Evolutionary conservation across 257 asterid genomes (phyloP).

Genomic region (Fraxinus pennsylvanica): DNA sequence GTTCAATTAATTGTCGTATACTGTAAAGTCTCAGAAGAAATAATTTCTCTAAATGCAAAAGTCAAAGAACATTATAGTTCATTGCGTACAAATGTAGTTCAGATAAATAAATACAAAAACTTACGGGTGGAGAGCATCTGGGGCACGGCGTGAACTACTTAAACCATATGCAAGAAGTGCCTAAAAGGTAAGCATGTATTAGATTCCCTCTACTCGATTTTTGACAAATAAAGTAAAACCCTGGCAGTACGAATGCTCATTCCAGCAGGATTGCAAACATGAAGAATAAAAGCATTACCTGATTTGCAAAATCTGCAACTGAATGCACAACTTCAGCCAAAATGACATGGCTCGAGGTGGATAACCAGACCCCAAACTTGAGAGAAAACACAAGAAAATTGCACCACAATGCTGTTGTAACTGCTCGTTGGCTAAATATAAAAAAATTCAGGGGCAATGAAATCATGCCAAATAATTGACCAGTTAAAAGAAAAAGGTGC

Average conservation of each 20-base stretch:
- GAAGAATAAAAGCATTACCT: conserved; percentile 46
- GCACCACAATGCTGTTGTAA: conserved; percentile 94
- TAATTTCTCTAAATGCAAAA: background rate
- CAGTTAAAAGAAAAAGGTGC: conserved; percentile 20
- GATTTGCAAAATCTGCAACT: conserved; percentile 92
- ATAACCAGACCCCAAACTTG: conserved; percentile 93
- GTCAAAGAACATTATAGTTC: conserved; percentile 7
- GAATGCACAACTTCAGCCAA: conserved; percentile 93
- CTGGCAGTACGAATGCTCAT: background rate
- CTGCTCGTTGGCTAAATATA: conserved; percentile 83
- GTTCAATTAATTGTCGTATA: conserved; percentile 4
- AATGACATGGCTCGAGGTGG: conserved; percentile 92
- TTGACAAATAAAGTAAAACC: conserved; percentile 19
- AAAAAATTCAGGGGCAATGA: conserved; percentile 27
- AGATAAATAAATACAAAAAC: conserved; percentile 34
- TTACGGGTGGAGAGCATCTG: conserved; percentile 97
- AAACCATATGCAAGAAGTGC: conserved; percentile 97
- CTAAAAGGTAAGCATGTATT: conserved; percentile 40
- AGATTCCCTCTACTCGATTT: conserved; percentile 19
- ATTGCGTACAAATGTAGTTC: background rate
- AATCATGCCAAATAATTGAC: conserved; percentile 14
- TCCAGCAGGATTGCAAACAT: conserved; percentile 9
- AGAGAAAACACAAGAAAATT: conserved; percentile 92
- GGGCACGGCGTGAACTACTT: conserved; percentile 95
- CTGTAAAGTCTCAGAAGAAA: background rate